Percentiles rank a stretch among this genome's conserved stretches.
These are phyloP conservation scores for Stagonosporopsis cucurbitacearum DNA, from an alignment of 2,329 filamentous ascomycete genomes.

Conservation along the genomic window DNA sequence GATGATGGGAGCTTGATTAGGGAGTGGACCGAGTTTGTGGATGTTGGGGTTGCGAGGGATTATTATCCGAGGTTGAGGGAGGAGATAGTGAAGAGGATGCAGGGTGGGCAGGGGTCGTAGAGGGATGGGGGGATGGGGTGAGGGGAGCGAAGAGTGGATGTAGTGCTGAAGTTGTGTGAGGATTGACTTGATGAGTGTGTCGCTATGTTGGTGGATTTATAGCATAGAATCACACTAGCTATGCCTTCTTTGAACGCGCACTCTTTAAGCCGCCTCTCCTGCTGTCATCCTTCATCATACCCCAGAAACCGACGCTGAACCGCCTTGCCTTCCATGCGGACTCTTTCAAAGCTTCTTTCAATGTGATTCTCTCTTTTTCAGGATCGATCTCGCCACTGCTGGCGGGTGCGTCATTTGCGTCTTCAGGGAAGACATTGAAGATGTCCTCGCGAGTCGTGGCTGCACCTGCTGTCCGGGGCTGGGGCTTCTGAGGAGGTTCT, in stretches of 20 bases:
- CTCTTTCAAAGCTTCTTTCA: background rate
- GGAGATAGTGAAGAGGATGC: slow-evolving; percentile 13
- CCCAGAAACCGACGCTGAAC: background rate
- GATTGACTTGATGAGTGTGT: background rate
- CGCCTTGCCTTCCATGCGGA: background rate
- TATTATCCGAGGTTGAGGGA: slow-evolving; percentile 38
- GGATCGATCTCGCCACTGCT: background rate
- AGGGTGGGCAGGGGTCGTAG: background rate
- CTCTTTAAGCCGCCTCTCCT: background rate
- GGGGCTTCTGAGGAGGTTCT: background rate
- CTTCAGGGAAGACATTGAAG: background rate
- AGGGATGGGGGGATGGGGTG: background rate
- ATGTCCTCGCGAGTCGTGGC: background rate
- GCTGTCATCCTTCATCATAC: background rate
- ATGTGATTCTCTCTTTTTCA: background rate
- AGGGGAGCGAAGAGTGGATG: background rate
- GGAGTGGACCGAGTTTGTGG: slow-evolving; percentile 38
- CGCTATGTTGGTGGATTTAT: background rate
- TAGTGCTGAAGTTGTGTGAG: background rate
- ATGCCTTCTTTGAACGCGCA: background rate
- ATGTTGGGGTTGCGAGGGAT: slow-evolving; percentile 38
- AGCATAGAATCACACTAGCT: background rate
- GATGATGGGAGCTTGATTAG: slow-evolving; percentile 21
- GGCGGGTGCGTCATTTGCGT: background rate
- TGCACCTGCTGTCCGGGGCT: slow-evolving; percentile 3